Evolutionary conservation across 225 moss, liverwort and hornwort species (phyloP).

Genomic region (Rhytidiadelphus loreus): DNA sequence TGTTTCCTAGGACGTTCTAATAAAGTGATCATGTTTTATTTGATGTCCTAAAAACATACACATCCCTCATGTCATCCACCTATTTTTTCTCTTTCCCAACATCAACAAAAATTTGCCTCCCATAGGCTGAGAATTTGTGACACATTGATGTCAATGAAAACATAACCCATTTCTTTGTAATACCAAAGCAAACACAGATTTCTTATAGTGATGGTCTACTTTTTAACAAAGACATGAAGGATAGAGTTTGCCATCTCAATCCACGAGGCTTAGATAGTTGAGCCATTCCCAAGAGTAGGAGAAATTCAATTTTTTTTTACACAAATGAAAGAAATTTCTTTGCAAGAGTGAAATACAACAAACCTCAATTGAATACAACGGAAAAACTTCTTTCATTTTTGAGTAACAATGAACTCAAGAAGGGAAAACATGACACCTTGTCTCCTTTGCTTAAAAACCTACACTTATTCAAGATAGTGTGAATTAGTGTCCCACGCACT

Average conservation of each 20-base stretch:
- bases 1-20: no score
- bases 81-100: no score
- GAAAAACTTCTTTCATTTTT: background rate
- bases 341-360: background rate
- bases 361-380: fast-evolving
- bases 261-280: background rate
- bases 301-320: background rate
- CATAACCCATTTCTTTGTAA: no score
- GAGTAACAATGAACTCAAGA: background rate
- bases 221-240: fast-evolving
- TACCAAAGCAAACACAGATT: no score
- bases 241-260: fast-evolving
- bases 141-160: no score
- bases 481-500: background rate
- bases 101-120: no score
- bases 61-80: no score
- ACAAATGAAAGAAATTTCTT: background rate
- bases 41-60: no score
- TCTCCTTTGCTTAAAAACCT: background rate
- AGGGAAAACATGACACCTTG: background rate
- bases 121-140: no score
- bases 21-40: no score
- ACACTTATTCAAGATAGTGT: background rate
- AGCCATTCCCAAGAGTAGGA: background rate
- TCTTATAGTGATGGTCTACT: no score